Evolutionary conservation across 176 grass and related monocot species (phyloP).

Genomic region (Canna indica): DNA sequence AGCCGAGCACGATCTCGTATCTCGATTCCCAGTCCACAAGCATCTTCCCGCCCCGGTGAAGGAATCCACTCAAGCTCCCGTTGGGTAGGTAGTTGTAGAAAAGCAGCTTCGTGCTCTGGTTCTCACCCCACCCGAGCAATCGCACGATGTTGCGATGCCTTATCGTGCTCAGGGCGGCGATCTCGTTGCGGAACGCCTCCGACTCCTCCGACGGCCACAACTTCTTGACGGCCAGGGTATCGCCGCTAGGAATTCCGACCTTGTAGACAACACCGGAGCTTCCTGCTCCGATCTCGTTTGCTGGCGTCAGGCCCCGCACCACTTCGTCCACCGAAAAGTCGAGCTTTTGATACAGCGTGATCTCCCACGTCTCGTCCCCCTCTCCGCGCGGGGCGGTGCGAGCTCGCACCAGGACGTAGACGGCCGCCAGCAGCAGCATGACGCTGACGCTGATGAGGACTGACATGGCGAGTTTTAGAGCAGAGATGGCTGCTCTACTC

Average conservation of each 20-base stretch:
- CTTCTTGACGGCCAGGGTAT: conserved; percentile 78
- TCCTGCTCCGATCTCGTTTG: conserved; percentile 81
- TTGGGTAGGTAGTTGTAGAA: conserved; percentile 84
- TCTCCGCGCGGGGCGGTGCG: conserved; percentile 16
- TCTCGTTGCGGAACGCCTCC: conserved; percentile 81
- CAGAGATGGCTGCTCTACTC: conserved; percentile 30
- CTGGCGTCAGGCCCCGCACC: conserved; percentile 50
- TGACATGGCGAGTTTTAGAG: conserved; percentile 66
- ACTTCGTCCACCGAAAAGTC: conserved; percentile 72
- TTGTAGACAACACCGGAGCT: conserved; percentile 93
- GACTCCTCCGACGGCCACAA: conserved; percentile 82
- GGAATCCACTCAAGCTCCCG: conserved; percentile 78
- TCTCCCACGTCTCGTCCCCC: conserved; percentile 55
- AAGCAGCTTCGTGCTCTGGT: conserved; percentile 68
- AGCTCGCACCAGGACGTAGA: conserved; percentile 46
- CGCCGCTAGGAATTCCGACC: conserved; percentile 39
- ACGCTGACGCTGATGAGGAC: conserved; percentile 46
- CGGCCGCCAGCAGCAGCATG: conserved; percentile 37
- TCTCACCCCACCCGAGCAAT: conserved; percentile 70
- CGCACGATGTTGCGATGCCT: conserved; percentile 87
- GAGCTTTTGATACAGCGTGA: conserved; percentile 91
- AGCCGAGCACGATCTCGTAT: conserved; percentile 64
- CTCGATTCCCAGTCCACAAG: conserved; percentile 60
- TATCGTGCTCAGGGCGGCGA: conserved; percentile 63
- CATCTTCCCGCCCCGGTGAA: conserved; percentile 59